These are phyloP conservation scores for Aspergillus wentii DNA, from an alignment of 495 filamentous ascomycete genomes.

Conservation along the genomic window DNA sequence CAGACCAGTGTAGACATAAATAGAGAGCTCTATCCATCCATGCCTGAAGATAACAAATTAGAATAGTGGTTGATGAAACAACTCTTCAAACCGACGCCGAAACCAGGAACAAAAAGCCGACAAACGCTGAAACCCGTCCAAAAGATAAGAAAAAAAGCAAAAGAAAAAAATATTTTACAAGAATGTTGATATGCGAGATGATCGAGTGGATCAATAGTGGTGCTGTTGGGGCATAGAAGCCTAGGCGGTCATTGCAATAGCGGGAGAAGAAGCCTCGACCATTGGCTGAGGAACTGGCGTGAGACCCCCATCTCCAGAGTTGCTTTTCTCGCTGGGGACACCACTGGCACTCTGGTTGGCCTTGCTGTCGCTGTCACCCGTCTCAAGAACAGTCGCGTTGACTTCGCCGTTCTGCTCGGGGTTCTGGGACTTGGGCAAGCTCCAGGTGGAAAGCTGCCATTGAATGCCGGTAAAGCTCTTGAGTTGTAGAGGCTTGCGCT, in stretches of 20 bases:
- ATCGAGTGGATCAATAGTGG: too few relatives aligned
- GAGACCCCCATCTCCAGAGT: constrained; percentile 50
- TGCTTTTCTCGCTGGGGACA: constrained; percentile 65
- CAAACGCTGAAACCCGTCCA: not conserved
- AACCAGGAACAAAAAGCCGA: constrained; percentile 2
- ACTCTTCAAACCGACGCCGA: constrained; percentile 12
- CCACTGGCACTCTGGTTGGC: constrained; percentile 61
- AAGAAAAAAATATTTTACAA: constrained; percentile 17
- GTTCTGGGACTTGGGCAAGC: constrained; percentile 54
- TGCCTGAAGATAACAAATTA: too few relatives aligned
- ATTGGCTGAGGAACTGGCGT: constrained; percentile 36
- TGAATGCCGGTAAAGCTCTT: constrained; percentile 89
- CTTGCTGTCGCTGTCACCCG: constrained; percentile 70
- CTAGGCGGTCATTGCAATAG: constrained; percentile 40
- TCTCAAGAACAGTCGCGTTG: constrained; percentile 34
- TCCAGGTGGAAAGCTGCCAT: constrained; percentile 85
- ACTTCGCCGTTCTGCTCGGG: constrained; percentile 35
- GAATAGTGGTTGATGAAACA: too few relatives aligned
- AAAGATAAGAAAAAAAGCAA: constrained; percentile 24
- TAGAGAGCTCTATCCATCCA: too few relatives aligned
- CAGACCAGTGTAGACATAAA: too few relatives aligned
- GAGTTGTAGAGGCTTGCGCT: constrained; percentile 70
- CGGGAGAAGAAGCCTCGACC: constrained; percentile 41
- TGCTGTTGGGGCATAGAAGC: not conserved
- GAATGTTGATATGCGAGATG: constrained; percentile 2